A percentile compares a stretch with the other conserved stretches of the same genome.
Evolutionary conservation across 2,329 filamentous ascomycete genomes (phyloP).

Genomic region (Cladophialophora exuberans): DNA sequence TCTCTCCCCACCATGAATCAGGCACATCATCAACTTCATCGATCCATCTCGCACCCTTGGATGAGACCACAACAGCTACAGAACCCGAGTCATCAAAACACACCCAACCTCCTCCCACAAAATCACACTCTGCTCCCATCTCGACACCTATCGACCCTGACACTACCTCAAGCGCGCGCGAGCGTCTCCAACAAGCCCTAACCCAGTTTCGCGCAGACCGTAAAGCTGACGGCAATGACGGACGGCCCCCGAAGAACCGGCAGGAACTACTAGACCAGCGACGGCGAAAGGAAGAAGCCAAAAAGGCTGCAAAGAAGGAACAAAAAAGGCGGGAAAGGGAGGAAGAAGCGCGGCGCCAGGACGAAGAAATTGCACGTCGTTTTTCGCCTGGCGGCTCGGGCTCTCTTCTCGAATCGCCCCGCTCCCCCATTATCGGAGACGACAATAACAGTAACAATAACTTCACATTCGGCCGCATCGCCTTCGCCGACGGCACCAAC

Average conservation of each 20-base stretch:
- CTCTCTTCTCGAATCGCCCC: conserved; percentile 59
- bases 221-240: conserved; percentile 83
- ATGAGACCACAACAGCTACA: conserved; percentile 14
- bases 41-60: conserved; percentile 50
- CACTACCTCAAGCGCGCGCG: conserved; percentile 36
- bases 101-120: conserved; percentile 28
- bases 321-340: conserved; percentile 74
- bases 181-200: conserved; percentile 79
- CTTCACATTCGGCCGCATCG: conserved; percentile 89
- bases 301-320: conserved; percentile 88
- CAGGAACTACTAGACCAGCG: conserved; percentile 91
- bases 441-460: conserved; percentile 54
- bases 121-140: conserved; percentile 7
- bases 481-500: conserved; percentile 82
- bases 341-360: conserved; percentile 70
- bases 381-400: conserved; percentile 62
- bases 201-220: conserved; percentile 81
- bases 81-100: conserved; percentile 3
- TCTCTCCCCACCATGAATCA: conserved; percentile 41
- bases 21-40: conserved; percentile 71
- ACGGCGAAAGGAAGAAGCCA: conserved; percentile 81
- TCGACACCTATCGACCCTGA: too few relatives aligned
- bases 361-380: conserved; percentile 59
- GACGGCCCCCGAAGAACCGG: conserved; percentile 79
- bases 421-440: conserved; percentile 48